Evolutionary conservation across 257 asterid species (phyloP), one percentile per base, ranked within the genome.

Genomic region (Catharanthus roseus): DNA sequence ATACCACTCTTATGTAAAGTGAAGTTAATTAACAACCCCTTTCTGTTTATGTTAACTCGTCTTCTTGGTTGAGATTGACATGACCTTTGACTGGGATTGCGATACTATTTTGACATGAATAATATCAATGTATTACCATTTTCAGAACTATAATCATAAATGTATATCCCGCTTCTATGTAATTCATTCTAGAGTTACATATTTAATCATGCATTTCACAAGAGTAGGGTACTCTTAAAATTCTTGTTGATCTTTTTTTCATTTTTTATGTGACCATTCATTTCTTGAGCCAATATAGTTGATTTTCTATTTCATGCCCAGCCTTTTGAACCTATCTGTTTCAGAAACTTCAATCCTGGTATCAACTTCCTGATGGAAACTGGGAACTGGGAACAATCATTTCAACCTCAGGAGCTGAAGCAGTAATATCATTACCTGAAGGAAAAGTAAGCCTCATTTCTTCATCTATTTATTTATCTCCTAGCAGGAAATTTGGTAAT

Each of bases 381-480:
- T 93, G 99, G 99, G 96, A 89, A 85, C 92, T 95, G 74, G 96
- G 85, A 66, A 88, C 95, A 57, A 78, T 85, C 79, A 75, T 93
- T 77, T 87, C 80, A 75, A 84, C 88, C 61, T 77, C 84, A 77
- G 97, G 87, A 77, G 82, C 81, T 70, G 95, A 91, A 77, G 85
- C 91, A 69, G 75, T 91, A 77, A 80, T 93, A 80, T 72, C 92
- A 57, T 81, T 89, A 75, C 82, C 88, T 12, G 95, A 89, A 76
- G 97, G 86, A 77, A 86, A 88, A 82, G 99, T 93, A 79, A 87
- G 89, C 45, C 18, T n/a, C 39, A 10, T 70, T 69, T 49, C 18
- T 39, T 74, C 10, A 72, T 51, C 38, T 73, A 55, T 74, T 21
- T 70, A 76, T 63, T 45, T 74, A 49, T 60, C 49, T 55, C 50